Percentiles rank a stretch among this genome's conserved stretches.
Evolutionary conservation across 2,329 filamentous ascomycete genomes (phyloP).

Genomic region (Drechslera avenae): DNA sequence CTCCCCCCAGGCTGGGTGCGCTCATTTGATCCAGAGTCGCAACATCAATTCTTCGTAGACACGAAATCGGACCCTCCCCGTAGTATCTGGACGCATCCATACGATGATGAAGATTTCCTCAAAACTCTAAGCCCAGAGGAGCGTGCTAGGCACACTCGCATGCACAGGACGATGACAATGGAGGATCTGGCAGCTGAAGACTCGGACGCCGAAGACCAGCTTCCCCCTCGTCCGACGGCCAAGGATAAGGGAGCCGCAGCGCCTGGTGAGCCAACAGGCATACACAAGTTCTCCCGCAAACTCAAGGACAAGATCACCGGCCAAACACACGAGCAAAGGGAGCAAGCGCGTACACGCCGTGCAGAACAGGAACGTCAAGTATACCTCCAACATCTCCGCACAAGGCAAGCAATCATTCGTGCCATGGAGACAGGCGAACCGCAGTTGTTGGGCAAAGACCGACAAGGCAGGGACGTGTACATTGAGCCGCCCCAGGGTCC

Average conservation of each 20-base stretch:
- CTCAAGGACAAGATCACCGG: slow-evolving; percentile 65
- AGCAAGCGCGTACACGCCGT: slow-evolving; percentile 52
- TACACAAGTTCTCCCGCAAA: slow-evolving; percentile 58
- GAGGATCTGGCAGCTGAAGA: slow-evolving; percentile 55
- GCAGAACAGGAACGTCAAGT: slow-evolving; percentile 57
- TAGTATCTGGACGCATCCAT: slow-evolving; percentile 66
- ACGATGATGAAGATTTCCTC: slow-evolving; percentile 63
- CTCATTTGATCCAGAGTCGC: slow-evolving; percentile 58
- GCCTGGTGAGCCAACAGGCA: slow-evolving; percentile 36
- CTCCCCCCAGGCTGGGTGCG: slow-evolving; percentile 64
- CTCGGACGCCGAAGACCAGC: slow-evolving; percentile 39
- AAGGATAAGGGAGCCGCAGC: slow-evolving; percentile 9
- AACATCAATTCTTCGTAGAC: slow-evolving; percentile 69
- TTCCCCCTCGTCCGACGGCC: slow-evolving; percentile 18
- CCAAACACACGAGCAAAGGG: slow-evolving; percentile 62
- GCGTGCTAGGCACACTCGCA: slow-evolving; percentile 53
- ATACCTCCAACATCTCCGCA: slow-evolving; percentile 59
- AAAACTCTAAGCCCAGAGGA: slow-evolving; percentile 55
- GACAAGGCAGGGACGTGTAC: slow-evolving; percentile 61
- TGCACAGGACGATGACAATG: slow-evolving; percentile 45
- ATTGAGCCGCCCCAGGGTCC: slow-evolving; percentile 59
- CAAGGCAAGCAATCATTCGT: slow-evolving; percentile 57
- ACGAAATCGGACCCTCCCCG: slow-evolving; percentile 60
- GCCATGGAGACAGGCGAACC: slow-evolving; percentile 62
- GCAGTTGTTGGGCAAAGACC: slow-evolving; percentile 61